Evolutionary conservation across 73 alveolate species (phyloP).

Genomic region (Blepharisma stoltei): DNA sequence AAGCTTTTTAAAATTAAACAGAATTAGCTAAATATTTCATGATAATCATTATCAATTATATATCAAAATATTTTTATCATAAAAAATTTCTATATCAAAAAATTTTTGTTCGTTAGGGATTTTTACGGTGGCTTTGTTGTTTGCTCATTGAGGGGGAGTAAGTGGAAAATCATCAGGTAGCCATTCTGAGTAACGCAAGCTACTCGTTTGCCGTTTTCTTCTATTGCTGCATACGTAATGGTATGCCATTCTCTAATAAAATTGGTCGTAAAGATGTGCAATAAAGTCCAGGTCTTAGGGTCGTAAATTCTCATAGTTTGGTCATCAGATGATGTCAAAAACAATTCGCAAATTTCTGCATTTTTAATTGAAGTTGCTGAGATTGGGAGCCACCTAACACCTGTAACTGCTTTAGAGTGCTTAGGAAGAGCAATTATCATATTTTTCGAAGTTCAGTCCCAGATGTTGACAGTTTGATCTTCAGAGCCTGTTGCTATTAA

Average conservation of each 20-base stretch:
- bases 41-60: too few species aligned
- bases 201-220: slow-evolving; percentile 47
- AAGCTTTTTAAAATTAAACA: too few species aligned
- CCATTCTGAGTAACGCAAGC: slow-evolving; percentile 67
- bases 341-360: slow-evolving; percentile 30
- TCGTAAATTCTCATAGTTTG: slow-evolving; percentile 44
- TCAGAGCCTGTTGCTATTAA: slow-evolving; percentile 43
- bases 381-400: slow-evolving; percentile 63
- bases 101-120: too few species aligned
- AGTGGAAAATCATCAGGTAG: slow-evolving; percentile 46
- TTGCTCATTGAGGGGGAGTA: too few species aligned
- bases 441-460: slow-evolving; percentile 31
- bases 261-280: slow-evolving; percentile 34
- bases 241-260: slow-evolving; percentile 72
- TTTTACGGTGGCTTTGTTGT: too few species aligned
- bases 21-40: too few species aligned
- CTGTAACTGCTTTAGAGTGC: slow-evolving; percentile 65
- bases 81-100: too few species aligned
- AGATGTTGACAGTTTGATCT: slow-evolving; percentile 34
- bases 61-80: too few species aligned
- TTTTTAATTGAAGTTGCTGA: not conserved
- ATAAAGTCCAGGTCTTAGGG: slow-evolving; percentile 33
- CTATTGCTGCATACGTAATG: slow-evolving; percentile 56
- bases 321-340: slow-evolving; percentile 70
- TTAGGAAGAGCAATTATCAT: slow-evolving; percentile 45